These are phyloP conservation scores for Viola pubescens DNA, from an alignment of 441 rosid species.

Conservation along the genomic window DNA sequence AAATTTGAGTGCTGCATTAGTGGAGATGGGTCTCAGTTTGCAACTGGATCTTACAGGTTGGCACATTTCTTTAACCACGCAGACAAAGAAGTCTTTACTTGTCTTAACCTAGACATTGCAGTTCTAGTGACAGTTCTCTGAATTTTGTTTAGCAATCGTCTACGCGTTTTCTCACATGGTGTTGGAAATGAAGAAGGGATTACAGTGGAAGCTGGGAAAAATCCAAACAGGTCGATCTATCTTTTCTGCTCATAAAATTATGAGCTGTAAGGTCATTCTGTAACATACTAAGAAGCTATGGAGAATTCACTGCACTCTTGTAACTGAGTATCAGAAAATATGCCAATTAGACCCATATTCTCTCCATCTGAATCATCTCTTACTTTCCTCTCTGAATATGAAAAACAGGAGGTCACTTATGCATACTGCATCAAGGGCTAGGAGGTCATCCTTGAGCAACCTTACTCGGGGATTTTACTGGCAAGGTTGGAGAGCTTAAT, in stretches of 20 bases:
- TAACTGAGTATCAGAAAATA: neutral
- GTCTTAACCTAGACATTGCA: conserved; percentile 3
- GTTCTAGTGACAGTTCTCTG: conserved; percentile 17
- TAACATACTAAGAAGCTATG: no score
- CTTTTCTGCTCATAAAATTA: conserved; percentile 2
- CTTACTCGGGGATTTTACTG: conserved; percentile 47
- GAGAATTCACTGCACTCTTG: no score
- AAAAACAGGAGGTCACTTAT: conserved; percentile 34
- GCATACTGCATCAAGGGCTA: conserved; percentile 32
- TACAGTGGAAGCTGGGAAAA: conserved; percentile 49
- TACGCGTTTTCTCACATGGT: conserved; percentile 48
- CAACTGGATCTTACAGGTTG: conserved; percentile 75
- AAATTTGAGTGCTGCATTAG: conserved; percentile 65
- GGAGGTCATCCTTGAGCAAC: conserved; percentile 56
- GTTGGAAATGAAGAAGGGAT: conserved; percentile 39
- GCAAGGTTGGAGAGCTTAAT: conserved; percentile 31
- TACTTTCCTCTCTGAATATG: neutral
- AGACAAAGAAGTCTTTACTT: conserved; percentile 6
- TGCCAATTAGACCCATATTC: neutral
- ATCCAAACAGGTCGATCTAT: conserved; percentile 38
- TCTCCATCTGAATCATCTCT: no score
- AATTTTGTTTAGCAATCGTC: conserved; percentile 37
- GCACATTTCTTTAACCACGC: conserved; percentile 12
- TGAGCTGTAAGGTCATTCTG: neutral
- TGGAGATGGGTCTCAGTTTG: conserved; percentile 54